Evolutionary conservation across 225 moss, liverwort and hornwort genomes (phyloP), one percentile per base, ranked within the genome.

Genomic region (Physcomitrellopsis africana): DNA sequence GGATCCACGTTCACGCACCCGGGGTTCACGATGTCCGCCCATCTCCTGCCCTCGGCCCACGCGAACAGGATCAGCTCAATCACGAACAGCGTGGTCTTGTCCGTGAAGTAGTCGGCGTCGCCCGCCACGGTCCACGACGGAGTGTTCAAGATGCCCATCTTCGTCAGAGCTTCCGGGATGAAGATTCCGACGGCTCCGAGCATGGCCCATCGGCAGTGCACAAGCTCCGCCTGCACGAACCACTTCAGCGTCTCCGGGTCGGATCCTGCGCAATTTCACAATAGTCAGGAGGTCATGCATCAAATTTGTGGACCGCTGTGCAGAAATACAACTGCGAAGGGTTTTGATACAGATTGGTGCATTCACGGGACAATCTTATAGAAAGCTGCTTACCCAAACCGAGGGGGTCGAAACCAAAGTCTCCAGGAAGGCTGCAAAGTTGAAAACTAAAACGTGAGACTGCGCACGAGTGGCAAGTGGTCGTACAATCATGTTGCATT

Each of bases 21-120:
- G 19, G 90, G 90, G 83, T 87, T 86, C 11, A 90, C 11, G 63
- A 87, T 90, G 42, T 85, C 90, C 7, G 85, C 90, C 90, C 90
- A 90, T 80, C 90, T 90, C 77, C 87, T 80, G 48, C 87, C 87
- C 77, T 91, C 90, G 7, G 86, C 90, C 87, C 87, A 91, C 67
- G 81, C 87, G 80, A 88, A 77, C 55, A 88, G 85, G 51, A 88
- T 44, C 54, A 91, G 0, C 69, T 91, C 90, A 27, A 82, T 83
- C 6, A 84, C 79, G 54, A 88, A 91, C 56, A 88, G 72, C 32
- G 90, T 87, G 12, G 80, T 63, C 17, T 85, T 69, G 80, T 86
- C 90, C 11, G 90, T 84, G 64, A 87, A 79, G 72, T 91, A 91
- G 3, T 37, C 57, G 43, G 78, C 83, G 19, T 84, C 81, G 7